Evolutionary conservation across 2,329 filamentous ascomycete species (phyloP).

Genomic region (Aphanoascus verrucosus): DNA sequence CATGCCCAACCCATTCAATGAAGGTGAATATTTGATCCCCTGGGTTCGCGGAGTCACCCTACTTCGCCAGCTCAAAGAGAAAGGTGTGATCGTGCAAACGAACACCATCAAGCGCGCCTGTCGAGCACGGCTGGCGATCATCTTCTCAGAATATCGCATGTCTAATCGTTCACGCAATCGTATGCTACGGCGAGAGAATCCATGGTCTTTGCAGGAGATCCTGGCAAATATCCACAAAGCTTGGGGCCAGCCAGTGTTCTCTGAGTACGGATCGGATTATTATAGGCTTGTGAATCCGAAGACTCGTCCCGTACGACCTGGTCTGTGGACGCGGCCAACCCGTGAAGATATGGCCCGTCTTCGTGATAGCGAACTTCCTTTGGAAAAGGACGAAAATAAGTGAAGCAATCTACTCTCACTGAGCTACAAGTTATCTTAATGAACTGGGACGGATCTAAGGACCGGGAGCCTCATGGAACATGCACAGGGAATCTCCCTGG

Average conservation of each 20-base stretch:
- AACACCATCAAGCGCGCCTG: constrained; percentile 26
- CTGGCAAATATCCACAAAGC: constrained; percentile 26
- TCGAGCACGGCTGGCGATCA: constrained; percentile 28
- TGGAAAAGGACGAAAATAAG: too few species aligned
- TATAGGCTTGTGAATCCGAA: constrained; percentile 15
- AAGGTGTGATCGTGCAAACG: constrained; percentile 27
- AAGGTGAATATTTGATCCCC: constrained; percentile 23
- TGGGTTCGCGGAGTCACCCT: constrained; percentile 34
- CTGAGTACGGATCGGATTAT: constrained; percentile 19
- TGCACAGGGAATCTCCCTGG: too few species aligned
- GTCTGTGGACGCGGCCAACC: neutral
- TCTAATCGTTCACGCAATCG: constrained; percentile 29
- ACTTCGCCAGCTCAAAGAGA: constrained; percentile 29
- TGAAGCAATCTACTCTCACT: too few species aligned
- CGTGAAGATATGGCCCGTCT: neutral
- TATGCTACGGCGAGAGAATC: constrained; percentile 28
- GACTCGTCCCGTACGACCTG: neutral
- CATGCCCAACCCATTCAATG: constrained; percentile 16
- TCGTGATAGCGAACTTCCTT: too few species aligned
- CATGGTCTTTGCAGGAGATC: constrained; percentile 25
- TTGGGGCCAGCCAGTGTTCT: constrained; percentile 28
- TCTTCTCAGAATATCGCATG: constrained; percentile 26
- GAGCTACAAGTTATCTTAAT: too few species aligned
- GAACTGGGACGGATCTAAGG: too few species aligned
- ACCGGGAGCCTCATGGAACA: too few species aligned